Percentiles rank a stretch among this genome's conserved stretches.
Evolutionary conservation across 139 green algal species (phyloP).

Genomic region (Tetradesmus obliquus): DNA sequence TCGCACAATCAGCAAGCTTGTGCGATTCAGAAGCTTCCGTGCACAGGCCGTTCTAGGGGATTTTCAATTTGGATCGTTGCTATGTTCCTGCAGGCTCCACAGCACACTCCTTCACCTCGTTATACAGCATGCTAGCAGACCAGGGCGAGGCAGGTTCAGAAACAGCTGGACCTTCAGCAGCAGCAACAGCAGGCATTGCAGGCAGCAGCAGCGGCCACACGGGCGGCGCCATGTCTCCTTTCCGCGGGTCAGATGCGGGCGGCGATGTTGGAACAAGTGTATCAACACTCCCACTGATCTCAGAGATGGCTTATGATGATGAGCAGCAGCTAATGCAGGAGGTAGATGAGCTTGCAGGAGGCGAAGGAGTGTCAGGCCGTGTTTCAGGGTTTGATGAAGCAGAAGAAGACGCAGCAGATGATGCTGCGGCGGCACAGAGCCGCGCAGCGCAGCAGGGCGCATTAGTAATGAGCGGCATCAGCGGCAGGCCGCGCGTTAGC

Average conservation of each 20-base stretch:
- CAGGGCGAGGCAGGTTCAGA: slow-evolving; percentile 17
- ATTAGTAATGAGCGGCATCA: slow-evolving; percentile 3
- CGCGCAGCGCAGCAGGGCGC: not conserved
- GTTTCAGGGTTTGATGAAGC: slow-evolving; percentile 5
- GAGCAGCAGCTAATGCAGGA: slow-evolving; percentile 13
- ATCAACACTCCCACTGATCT: slow-evolving; percentile 16
- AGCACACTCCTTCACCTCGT: slow-evolving; percentile 19
- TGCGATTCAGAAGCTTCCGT: too few species aligned
- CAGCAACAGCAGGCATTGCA: not conserved
- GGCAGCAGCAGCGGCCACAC: not conserved
- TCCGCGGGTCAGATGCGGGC: slow-evolving; percentile 7
- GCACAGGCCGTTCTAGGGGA: too few species aligned
- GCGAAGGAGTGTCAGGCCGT: not conserved
- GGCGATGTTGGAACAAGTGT: slow-evolving; percentile 16
- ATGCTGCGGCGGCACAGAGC: not conserved
- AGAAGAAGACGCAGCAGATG: not conserved
- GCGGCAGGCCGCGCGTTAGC: not conserved
- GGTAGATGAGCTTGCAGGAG: not conserved
- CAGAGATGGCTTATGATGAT: slow-evolving; percentile 9
- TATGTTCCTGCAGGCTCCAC: not conserved
- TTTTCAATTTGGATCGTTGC: not conserved
- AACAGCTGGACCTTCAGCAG: not conserved
- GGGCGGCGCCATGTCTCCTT: not conserved
- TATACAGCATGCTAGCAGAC: slow-evolving; percentile 28
- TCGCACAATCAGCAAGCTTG: too few species aligned